Conservation (phyloP, 129 eudicot genomes). For the Sambucus nigra region DNA sequence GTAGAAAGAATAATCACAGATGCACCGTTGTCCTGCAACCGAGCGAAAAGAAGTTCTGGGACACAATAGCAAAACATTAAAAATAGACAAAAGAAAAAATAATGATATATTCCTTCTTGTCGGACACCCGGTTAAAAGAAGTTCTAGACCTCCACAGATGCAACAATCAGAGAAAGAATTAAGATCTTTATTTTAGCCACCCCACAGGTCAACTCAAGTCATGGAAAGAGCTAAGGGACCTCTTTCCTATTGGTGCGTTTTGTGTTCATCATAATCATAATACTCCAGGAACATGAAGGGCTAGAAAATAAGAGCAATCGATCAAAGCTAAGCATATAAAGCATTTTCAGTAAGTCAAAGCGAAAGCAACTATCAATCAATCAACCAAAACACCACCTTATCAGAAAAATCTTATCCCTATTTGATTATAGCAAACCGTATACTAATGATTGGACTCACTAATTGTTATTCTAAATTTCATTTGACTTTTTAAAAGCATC, state of each 20-base stretch:
- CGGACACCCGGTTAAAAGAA: slow-evolving; percentile 22
- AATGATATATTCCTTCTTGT: no score
- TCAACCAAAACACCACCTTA: neutral
- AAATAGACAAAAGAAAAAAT: no score
- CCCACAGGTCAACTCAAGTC: slow-evolving; percentile 27
- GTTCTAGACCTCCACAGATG: slow-evolving; percentile 12
- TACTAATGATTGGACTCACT: no score
- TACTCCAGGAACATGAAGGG: slow-evolving; percentile 6
- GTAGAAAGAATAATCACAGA: neutral
- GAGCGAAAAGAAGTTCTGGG: slow-evolving; percentile 10
- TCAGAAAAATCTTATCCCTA: neutral
- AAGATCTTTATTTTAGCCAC: slow-evolving; percentile 23
- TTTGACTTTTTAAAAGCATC: no score
- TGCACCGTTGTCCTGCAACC: slow-evolving; percentile 28
- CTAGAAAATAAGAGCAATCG: neutral
- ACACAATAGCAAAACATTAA: no score
- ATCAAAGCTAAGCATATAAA: neutral
- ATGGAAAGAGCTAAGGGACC: slow-evolving; percentile 9
- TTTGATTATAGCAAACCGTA: neutral
- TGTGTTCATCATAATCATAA: slow-evolving; percentile 20
- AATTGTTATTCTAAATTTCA: no score
- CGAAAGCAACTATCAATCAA: neutral
- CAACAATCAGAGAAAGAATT: slow-evolving; percentile 17
- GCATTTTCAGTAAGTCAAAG: neutral
- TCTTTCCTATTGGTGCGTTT: slow-evolving; percentile 1